phyloP scores from a whole-genome alignment of 306 rosid genomes.

The Gastrolobium villosum region DNA sequence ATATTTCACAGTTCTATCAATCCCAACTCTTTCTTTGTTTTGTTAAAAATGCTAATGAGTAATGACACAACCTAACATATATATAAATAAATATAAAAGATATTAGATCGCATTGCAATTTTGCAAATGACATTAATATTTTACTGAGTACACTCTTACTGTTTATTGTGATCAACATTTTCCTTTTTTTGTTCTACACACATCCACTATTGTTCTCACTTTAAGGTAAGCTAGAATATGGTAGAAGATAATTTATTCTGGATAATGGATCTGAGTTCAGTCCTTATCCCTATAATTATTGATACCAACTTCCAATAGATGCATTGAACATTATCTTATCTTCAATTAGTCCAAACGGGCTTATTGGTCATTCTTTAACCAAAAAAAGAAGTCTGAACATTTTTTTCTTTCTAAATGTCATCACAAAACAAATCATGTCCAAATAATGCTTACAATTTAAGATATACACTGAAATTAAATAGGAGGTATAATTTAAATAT shows the following conservation, averaged over 20 bases:
- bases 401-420: conserved; percentile 44
- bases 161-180: not conserved
- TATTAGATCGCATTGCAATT: not conserved
- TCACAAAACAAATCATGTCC: conserved; percentile 59
- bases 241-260: not conserved
- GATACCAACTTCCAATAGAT: conserved; percentile 7
- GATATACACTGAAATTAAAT: conserved; percentile 58
- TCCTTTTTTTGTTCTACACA: not conserved
- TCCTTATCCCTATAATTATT: conserved; percentile 38
- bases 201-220: not conserved
- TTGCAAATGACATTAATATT: not conserved
- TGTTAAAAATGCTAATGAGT: not conserved
- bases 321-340: conserved; percentile 23
- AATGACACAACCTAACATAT: not conserved
- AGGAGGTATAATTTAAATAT: conserved; percentile 51
- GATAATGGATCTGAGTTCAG: conserved; percentile 1
- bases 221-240: conserved; percentile 23
- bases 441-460: conserved; percentile 63
- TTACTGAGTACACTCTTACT: not conserved
- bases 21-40: not conserved
- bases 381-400: conserved; percentile 43
- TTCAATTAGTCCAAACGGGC: not conserved
- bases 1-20: no score
- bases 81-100: not conserved
- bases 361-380: conserved; percentile 40